Evolutionary conservation across 148 eudicot species (phyloP), one percentile per base, ranked within the genome.

Genomic region (Chenopodium suecicum): DNA sequence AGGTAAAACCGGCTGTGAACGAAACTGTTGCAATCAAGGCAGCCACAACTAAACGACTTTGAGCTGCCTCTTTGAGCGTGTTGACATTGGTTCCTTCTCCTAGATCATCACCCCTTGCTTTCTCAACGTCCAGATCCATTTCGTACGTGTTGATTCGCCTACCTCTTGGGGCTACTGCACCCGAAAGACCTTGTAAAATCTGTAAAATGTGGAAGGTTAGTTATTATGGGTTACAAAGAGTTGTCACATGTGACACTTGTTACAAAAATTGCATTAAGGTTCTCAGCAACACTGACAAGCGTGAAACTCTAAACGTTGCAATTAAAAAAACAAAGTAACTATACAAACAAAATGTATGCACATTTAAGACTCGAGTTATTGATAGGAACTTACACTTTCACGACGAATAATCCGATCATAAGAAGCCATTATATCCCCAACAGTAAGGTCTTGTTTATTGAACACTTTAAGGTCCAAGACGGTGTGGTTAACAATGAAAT

Each of bases 1-100:
- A 6, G 4, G 74, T 79, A 27, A 79, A 48, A 14, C 81, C 81
- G 20, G 81, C 81, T 16, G 81, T 56, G 23, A 79, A 79, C 5
- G 81, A 79, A 22, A 79, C 63, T 1, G 81, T 79, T 67, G 81
- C 81, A 3, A 79, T 56, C 23, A 79, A 48, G 37, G 81, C 63
- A 4, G 81, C 81, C 2, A 52, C 54, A 9, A 74, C 63, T 12
- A 74, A 52, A 74, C 77, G 77, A 56, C 60, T 22, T 16, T 74
- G 19, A 3, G 77, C 64, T 74, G 77, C 19, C 31, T 74, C 34
- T 23, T 74, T 74, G 31, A 48, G 31, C 25, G 63, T 23, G 6
- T 50, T 29, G 0, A 74, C 37, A 48, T 52, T 29, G 54, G 54
- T 50, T 19, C 7, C 22, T 52, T 74, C 77, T 23, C 37, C 77